Base-by-base conservation (phyloP, 345 rosid species). In the Populus alba region DNA sequence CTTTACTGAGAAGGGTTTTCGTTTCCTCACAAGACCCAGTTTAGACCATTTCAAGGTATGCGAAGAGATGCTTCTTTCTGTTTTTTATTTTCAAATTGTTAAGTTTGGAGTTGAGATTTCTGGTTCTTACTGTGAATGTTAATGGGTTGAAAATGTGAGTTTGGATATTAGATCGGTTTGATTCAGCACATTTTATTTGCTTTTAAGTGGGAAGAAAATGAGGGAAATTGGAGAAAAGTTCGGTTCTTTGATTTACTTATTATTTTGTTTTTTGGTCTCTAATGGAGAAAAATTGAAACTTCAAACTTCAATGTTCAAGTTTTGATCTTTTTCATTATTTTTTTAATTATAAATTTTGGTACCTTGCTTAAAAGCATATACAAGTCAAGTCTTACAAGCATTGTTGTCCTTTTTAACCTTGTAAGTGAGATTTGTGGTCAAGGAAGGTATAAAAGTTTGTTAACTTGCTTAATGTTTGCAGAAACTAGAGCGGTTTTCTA, bases 91-190 rank as follows among this genome's bases (percentile, higher is more conserved):
- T 25, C 17, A 35, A 61, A 39, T n/a, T 65, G 49, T 68, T 39
- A 45, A 29, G 20, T 17, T 5, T 22, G 16, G n/a, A 22, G 18
- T 31, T 39, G 33, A 6, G 25, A n/a, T 63, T 62, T 41, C 35
- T 37, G 5, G 7, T 59, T 72, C 12, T 80, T 6, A 7, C 22
- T 47, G 8, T 39, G 5, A 33, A 15, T 62, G 11, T 22, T 22
- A 51, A 49, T 35, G 66, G 18, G 47, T 62, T 39, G 72, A 78
- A 35, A 72, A 7, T 71, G 13, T 8, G 27, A 57, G 72, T 37
- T 79, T 72, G 69, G 76, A 35, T 38, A 49, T 41, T 81, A 78
- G 88, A 88, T 88, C 89, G 80, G 80, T 76, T 77, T 59, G 81
- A 75, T 82, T 83, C 77, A 70, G 74, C 55, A 68, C 77, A 65